Conservation (phyloP, 345 rosid species). For the Acer yangbiense region DNA sequence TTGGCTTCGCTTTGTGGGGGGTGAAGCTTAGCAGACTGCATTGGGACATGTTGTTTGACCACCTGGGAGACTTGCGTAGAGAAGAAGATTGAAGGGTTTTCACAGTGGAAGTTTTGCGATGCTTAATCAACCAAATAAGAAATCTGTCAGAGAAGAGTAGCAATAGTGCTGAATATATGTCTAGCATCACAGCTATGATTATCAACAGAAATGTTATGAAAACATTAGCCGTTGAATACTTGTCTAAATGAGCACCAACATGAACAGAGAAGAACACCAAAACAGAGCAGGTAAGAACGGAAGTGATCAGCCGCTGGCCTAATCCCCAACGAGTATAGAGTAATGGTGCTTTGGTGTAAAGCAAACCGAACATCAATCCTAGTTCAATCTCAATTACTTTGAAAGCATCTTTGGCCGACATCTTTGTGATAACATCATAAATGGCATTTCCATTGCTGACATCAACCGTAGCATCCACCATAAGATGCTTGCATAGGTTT, state of each 20-base stretch:
- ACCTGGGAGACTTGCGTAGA: neutral
- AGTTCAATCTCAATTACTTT: slow-evolving; percentile 44
- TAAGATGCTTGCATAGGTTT: slow-evolving; percentile 18
- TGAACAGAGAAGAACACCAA: slow-evolving; percentile 19
- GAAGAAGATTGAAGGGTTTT: neutral
- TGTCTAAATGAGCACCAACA: neutral
- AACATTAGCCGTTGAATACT: slow-evolving; percentile 20
- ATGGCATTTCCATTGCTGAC: neutral
- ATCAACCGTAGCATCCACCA: slow-evolving; percentile 1
- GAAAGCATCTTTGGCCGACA: slow-evolving; percentile 21
- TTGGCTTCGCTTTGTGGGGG: no score
- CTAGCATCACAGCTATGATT: slow-evolving; percentile 34
- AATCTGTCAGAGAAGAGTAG: slow-evolving; percentile 10
- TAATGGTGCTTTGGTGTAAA: slow-evolving; percentile 31
- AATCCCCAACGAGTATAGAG: slow-evolving; percentile 23
- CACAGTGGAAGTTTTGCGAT: neutral
- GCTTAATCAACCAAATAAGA: neutral
- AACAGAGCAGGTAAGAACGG: slow-evolving; percentile 6
- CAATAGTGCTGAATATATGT: slow-evolving; percentile 12
- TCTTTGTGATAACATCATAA: neutral
- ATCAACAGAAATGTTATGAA: slow-evolving; percentile 40
- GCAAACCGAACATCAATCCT: slow-evolving; percentile 38
- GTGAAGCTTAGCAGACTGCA: no score
- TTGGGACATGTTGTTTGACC: no score
- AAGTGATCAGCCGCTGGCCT: slow-evolving; percentile 13